A percentile compares a stretch with the other conserved stretches of the same genome.
Evolutionary conservation across 1,284 basidiomycete genomes (phyloP).

Genomic region (Meripilus lineatus): DNA sequence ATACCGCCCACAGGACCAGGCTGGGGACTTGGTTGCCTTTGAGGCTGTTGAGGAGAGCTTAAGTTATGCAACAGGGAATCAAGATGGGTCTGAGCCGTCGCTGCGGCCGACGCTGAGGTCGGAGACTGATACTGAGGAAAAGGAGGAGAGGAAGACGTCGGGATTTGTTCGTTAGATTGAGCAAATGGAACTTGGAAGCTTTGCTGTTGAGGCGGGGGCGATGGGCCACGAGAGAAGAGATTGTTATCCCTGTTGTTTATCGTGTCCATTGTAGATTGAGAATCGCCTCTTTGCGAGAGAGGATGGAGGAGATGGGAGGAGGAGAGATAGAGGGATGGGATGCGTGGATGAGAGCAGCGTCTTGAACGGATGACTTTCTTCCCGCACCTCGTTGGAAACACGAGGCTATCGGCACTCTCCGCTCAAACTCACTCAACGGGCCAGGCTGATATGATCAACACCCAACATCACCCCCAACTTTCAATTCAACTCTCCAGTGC

Average conservation of each 20-base stretch:
- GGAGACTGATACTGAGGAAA: no score
- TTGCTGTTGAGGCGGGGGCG: conserved; percentile 44
- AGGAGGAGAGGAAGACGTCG: conserved; percentile 32
- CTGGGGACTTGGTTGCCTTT: conserved; percentile 24
- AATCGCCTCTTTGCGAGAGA: conserved; percentile 13
- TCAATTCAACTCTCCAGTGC: no score
- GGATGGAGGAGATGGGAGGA: conserved; percentile 14
- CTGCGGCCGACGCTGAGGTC: conserved; percentile 31
- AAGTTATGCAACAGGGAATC: conserved; percentile 57
- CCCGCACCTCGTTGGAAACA: conserved; percentile 25
- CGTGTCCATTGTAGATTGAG: conserved; percentile 28
- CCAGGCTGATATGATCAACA: no score
- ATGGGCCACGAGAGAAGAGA: conserved; percentile 55
- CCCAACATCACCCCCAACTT: no score
- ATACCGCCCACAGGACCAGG: conserved; percentile 25
- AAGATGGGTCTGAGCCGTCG: conserved; percentile 41
- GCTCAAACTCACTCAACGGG: not conserved
- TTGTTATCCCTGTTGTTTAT: conserved; percentile 34
- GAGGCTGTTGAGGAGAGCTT: conserved; percentile 30
- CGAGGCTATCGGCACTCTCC: conserved; percentile 19
- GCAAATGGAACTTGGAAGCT: conserved; percentile 22
- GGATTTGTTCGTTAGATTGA: conserved; percentile 28
- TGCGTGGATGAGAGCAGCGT: conserved; percentile 17
- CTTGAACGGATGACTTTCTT: conserved; percentile 8
- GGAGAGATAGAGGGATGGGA: conserved; percentile 23